Conservation (phyloP, 192 early-diverging fungal genomes). For the Coemansia sp. region DNA sequence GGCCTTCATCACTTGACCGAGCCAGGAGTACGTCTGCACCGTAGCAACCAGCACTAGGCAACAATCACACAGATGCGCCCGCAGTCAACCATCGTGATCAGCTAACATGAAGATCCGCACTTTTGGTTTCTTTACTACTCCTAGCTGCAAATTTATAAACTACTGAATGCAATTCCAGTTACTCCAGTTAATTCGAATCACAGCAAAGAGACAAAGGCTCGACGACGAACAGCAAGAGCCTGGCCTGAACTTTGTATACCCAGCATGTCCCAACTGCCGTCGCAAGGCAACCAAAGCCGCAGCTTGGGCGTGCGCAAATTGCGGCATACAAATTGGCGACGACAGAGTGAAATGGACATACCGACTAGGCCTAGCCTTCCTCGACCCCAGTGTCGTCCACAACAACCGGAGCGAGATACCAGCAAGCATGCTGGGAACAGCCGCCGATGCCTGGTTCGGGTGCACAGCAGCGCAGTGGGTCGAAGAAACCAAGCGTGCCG, state of each 20-base stretch:
- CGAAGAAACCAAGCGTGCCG: slow-evolving; percentile 4
- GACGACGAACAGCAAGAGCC: background rate
- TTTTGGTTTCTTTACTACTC: background rate
- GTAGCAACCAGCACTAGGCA: slow-evolving; percentile 23
- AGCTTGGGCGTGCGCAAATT: slow-evolving; percentile 18
- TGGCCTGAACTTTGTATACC: slow-evolving; percentile 22
- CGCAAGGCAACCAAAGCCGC: background rate
- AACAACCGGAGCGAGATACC: background rate
- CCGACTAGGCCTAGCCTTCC: slow-evolving; percentile 8
- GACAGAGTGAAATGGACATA: slow-evolving; percentile 27
- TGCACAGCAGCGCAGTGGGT: slow-evolving; percentile 37
- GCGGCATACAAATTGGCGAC: background rate
- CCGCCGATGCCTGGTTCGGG: slow-evolving; percentile 26
- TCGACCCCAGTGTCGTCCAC: background rate
- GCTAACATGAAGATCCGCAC: background rate
- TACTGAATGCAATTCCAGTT: background rate
- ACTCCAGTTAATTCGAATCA: background rate
- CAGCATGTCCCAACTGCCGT: slow-evolving; percentile 23
- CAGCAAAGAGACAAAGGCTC: background rate
- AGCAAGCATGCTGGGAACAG: slow-evolving; percentile 13
- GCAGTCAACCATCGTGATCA: background rate
- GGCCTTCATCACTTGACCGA: slow-evolving; percentile 12
- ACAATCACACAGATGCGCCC: background rate
- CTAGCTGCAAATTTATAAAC: background rate
- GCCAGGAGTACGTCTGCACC: slow-evolving; percentile 17